Percentiles rank a stretch among this genome's conserved stretches.
Conservation (phyloP, 805 yeast species). For the Wickerhamomyces sydowiorum region DNA sequence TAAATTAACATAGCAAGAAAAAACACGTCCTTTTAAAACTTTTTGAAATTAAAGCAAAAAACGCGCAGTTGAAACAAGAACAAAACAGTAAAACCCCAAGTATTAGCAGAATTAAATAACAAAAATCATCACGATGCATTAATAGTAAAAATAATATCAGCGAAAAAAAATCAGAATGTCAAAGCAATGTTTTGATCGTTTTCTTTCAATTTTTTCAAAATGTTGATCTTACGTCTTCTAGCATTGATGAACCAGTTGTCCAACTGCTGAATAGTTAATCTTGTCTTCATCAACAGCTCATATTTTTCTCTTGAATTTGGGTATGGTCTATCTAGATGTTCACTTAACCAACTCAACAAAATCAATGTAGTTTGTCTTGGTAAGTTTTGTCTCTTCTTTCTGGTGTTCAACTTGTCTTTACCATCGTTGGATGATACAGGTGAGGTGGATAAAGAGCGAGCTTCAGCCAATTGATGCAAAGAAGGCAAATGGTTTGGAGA, state of each 20-base stretch:
- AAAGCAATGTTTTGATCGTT: constrained; percentile 21
- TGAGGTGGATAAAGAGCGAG: background rate
- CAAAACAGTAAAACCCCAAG: too few relatives aligned
- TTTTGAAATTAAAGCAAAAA: too few relatives aligned
- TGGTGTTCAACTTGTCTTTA: constrained; percentile 6
- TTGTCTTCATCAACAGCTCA: constrained; percentile 63
- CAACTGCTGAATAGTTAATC: constrained; percentile 73
- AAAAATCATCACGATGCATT: too few relatives aligned
- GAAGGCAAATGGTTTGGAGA: constrained; percentile 1
- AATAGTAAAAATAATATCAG: too few relatives aligned
- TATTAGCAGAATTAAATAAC: too few relatives aligned
- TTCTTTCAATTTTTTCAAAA: constrained; percentile 20
- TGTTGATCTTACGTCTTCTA: constrained; percentile 59
- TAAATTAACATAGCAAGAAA: too few relatives aligned
- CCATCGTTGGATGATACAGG: constrained; percentile 6
- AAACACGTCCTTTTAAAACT: too few relatives aligned
- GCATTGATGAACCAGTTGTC: constrained; percentile 89
- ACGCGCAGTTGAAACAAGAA: background rate
- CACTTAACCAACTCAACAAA: constrained; percentile 65
- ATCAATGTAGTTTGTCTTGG: constrained; percentile 75
- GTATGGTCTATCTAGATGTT: constrained; percentile 74
- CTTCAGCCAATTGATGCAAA: background rate
- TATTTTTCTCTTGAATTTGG: constrained; percentile 77
- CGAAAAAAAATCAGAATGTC: constrained; percentile 25
- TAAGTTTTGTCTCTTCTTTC: constrained; percentile 59